A percentile compares a stretch with the other conserved stretches of the same genome.
phyloP scores from a whole-genome alignment of 768 basidiomycete genomes.

The Grammothele lineata region DNA sequence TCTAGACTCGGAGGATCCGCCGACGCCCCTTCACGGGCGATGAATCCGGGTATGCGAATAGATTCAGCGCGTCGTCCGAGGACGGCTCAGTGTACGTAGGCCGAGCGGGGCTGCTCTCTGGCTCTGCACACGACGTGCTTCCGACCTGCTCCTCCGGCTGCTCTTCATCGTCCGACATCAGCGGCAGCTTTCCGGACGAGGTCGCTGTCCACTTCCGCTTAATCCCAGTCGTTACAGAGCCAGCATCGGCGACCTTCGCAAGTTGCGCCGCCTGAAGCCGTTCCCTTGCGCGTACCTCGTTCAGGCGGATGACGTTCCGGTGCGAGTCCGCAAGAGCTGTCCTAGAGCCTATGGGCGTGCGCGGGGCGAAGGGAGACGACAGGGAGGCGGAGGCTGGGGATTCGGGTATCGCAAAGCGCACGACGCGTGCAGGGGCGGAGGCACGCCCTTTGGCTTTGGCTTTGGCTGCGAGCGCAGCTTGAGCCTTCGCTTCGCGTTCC shows the following conservation, averaged over 20 bases:
- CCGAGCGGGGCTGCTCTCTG: constrained; percentile 9
- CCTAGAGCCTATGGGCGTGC: constrained; percentile 22
- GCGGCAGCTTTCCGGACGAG: neutral
- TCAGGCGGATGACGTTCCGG: constrained; percentile 33
- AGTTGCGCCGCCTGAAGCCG: neutral
- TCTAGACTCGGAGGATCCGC: too few species aligned
- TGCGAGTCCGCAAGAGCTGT: constrained; percentile 42
- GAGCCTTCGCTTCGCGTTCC: constrained; percentile 5
- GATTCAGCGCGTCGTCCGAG: constrained; percentile 49
- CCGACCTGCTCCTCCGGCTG: neutral
- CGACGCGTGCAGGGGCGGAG: neutral
- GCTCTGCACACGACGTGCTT: too few species aligned
- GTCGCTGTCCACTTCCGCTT: neutral
- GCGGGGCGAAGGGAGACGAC: constrained; percentile 1
- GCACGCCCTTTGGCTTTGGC: too few species aligned
- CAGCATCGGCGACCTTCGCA: too few species aligned
- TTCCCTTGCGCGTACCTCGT: constrained; percentile 17
- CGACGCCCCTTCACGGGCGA: constrained; percentile 18
- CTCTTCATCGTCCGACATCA: neutral
- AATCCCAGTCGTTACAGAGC: too few species aligned
- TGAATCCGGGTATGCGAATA: constrained; percentile 37
- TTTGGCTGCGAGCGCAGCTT: neutral
- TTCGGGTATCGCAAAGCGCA: neutral
- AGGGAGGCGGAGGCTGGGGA: constrained; percentile 1
- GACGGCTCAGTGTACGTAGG: constrained; percentile 3